Conservation (phyloP, 345 rosid species). For the Heritiera littoralis region DNA sequence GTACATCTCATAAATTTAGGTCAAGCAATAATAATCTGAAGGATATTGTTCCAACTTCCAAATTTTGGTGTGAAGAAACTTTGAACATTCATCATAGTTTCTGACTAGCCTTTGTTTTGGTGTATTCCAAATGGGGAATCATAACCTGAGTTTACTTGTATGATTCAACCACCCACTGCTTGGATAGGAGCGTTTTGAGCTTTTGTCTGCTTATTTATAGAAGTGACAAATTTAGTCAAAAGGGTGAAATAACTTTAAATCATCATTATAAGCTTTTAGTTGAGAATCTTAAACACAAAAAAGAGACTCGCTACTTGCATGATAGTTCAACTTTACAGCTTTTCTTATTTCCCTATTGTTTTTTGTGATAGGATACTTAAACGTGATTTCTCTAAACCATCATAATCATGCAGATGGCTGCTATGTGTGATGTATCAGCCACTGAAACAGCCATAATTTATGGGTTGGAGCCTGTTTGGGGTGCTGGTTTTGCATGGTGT, state of each 20-base stretch:
- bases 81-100: background rate
- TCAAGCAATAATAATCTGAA: background rate
- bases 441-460: slow-evolving; percentile 58
- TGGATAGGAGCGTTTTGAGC: background rate
- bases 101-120: background rate
- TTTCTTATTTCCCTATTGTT: background rate
- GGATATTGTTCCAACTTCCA: background rate
- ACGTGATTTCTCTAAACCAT: background rate
- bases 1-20: background rate
- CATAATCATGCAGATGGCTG: slow-evolving; percentile 45
- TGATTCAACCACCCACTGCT: background rate
- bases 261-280: background rate
- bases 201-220: background rate
- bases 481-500: slow-evolving; percentile 72
- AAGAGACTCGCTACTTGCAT: background rate
- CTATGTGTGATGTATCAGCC: slow-evolving; percentile 63
- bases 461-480: slow-evolving; percentile 74
- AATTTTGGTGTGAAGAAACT: too few relatives aligned
- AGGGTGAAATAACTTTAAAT: slow-evolving; percentile 1
- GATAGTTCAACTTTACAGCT: background rate
- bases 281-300: background rate
- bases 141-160: background rate
- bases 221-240: background rate
- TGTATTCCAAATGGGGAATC: background rate
- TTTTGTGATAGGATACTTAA: background rate